Evolutionary conservation across 164 flowering plant species (phyloP).

Genomic region (Pachysandra terminalis): DNA sequence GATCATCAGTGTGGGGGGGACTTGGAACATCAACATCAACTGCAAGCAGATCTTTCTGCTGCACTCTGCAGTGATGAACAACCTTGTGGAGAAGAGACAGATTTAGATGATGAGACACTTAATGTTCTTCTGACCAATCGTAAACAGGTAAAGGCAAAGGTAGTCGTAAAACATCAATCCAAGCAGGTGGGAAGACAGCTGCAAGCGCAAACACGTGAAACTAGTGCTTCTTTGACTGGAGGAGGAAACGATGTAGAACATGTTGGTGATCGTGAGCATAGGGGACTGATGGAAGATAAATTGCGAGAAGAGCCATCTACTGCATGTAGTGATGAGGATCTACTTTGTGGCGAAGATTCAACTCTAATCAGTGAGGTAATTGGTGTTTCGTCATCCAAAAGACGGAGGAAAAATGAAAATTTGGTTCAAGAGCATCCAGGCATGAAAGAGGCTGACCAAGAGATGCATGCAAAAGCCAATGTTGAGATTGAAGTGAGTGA

Average conservation of each 20-base stretch:
- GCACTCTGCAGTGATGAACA: background rate
- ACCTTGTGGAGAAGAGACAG: background rate
- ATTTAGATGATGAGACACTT: background rate
- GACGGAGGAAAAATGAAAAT: background rate
- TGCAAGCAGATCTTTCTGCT: background rate
- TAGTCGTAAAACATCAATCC: background rate
- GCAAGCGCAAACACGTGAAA: background rate
- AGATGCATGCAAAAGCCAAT: background rate
- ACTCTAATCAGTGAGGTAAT: background rate
- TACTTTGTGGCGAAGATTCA: background rate
- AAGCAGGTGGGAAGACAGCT: background rate
- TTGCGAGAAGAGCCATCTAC: background rate
- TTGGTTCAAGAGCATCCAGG: conserved; percentile 1
- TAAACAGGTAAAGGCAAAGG: background rate
- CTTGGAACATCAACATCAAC: conserved; percentile 7
- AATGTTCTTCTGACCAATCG: background rate
- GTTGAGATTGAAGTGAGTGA: background rate
- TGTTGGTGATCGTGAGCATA: background rate
- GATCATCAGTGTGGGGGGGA: too few relatives aligned
- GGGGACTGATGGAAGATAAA: conserved; percentile 9
- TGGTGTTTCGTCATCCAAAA: background rate
- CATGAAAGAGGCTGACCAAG: background rate
- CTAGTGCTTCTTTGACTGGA: background rate
- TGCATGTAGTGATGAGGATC: background rate
- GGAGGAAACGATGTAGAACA: background rate